phyloP scores from a whole-genome alignment of 257 asterid species.

The Solanum sitiens region DNA sequence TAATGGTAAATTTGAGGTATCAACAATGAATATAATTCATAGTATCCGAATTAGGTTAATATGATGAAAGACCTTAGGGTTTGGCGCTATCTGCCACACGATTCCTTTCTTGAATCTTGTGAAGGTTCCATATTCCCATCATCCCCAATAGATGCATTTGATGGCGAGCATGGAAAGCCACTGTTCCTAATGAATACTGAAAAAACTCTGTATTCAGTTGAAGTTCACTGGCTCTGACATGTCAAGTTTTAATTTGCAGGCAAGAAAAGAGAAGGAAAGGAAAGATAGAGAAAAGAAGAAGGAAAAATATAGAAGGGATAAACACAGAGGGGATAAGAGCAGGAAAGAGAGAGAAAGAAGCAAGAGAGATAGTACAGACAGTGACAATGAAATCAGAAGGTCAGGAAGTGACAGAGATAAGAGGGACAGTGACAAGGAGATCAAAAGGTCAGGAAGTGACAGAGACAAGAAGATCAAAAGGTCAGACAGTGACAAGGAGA shows the following conservation, averaged over 20 bases:
- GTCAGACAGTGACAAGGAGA: conserved; percentile 32
- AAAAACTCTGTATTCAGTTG: not conserved
- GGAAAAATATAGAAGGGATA: conserved; percentile 45
- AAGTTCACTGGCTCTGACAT: not conserved
- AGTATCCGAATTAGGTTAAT: not conserved
- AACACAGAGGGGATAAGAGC: conserved; percentile 29
- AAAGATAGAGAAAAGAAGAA: conserved; percentile 53
- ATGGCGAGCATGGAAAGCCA: not conserved
- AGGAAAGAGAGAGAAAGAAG: conserved; percentile 43
- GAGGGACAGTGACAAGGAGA: conserved; percentile 41
- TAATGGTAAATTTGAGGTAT: not conserved
- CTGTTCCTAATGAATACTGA: not conserved
- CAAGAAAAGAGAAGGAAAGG: conserved; percentile 69
- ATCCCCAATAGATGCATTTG: not conserved
- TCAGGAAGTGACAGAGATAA: conserved; percentile 50
- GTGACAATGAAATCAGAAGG: conserved; percentile 37
- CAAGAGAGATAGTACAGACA: conserved; percentile 39
- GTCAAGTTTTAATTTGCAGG: conserved; percentile 27
- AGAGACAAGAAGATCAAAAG: conserved; percentile 20
- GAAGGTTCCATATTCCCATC: not conserved
- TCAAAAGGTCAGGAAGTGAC: conserved; percentile 47
- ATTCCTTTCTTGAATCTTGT: not conserved
- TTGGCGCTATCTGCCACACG: not conserved
- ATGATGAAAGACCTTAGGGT: not conserved
- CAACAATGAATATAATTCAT: not conserved